Conservation (phyloP, 495 filamentous ascomycete genomes). For the Penicillium silybi region DNA sequence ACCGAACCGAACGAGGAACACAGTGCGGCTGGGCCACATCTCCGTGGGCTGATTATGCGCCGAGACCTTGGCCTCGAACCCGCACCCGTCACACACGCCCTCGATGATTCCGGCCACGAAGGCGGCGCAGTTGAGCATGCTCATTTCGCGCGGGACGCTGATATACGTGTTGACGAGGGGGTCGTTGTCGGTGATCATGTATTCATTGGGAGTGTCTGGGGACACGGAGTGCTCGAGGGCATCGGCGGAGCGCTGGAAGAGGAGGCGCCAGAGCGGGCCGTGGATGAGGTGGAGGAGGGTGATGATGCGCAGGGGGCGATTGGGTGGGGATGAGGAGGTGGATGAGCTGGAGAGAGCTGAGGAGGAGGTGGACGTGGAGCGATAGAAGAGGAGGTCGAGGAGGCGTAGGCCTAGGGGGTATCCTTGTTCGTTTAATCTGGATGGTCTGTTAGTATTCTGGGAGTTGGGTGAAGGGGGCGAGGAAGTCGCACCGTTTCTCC, state of each 20-base stretch:
- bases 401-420: conserved; percentile 92
- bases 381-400: conserved; percentile 87
- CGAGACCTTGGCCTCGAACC: conserved; percentile 82
- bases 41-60: conserved; percentile 82
- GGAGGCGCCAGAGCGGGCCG: conserved; percentile 81
- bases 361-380: conserved; percentile 55
- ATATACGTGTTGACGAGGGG: conserved; percentile 92
- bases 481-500: conserved; percentile 69
- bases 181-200: conserved; percentile 98
- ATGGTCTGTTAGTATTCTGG: background rate
- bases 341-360: conserved; percentile 81
- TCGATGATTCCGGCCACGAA: conserved; percentile 95
- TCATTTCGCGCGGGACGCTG: conserved; percentile 90
- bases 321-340: conserved; percentile 58
- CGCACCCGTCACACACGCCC: conserved; percentile 88
- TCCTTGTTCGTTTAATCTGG: conserved; percentile 87
- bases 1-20: conserved; percentile 89
- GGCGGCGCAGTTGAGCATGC: conserved; percentile 90
- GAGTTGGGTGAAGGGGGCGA: background rate
- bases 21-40: conserved; percentile 93
- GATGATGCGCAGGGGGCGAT: conserved; percentile 82
- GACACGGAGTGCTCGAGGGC: conserved; percentile 85
- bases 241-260: conserved; percentile 87
- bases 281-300: conserved; percentile 93
- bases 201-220: conserved; percentile 78